phyloP scores from a whole-genome alignment of 2,329 filamentous ascomycete genomes.

The Epichloe hybrida region DNA sequence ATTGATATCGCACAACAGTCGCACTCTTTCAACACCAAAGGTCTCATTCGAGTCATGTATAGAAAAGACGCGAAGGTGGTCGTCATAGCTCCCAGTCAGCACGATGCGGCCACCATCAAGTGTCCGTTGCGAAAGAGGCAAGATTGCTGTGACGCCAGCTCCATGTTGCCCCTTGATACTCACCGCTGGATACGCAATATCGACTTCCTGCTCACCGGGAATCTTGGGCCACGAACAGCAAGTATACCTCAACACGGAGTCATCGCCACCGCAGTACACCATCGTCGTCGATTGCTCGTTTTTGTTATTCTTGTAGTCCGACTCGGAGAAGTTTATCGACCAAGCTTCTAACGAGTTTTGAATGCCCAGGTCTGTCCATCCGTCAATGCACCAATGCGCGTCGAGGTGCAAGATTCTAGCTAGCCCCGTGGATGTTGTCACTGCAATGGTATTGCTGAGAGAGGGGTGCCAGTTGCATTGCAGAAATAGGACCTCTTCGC shows the following conservation, averaged over 20 bases:
- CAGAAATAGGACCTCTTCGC: slow-evolving; percentile 50
- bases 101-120: slow-evolving; percentile 41
- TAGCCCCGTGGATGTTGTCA: slow-evolving; percentile 57
- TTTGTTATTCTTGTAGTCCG: slow-evolving; percentile 2
- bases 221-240: slow-evolving; percentile 17
- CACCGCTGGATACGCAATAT: slow-evolving; percentile 10
- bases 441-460: slow-evolving; percentile 40
- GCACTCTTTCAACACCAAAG: slow-evolving; percentile 28
- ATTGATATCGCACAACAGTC: slow-evolving; percentile 47
- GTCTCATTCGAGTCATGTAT: slow-evolving; percentile 28
- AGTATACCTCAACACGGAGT: slow-evolving; percentile 44
- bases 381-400: slow-evolving; percentile 24
- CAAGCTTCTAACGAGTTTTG: slow-evolving; percentile 56
- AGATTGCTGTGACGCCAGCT: slow-evolving; percentile 79
- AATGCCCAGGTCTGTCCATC: slow-evolving; percentile 25
- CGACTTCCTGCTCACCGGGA: slow-evolving; percentile 6
- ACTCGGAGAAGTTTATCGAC: slow-evolving; percentile 49
- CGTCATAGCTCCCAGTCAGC: slow-evolving; percentile 86
- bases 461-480: slow-evolving; percentile 62
- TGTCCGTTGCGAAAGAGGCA: slow-evolving; percentile 44
- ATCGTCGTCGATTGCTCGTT: slow-evolving; percentile 18
- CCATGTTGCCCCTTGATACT: slow-evolving; percentile 40
- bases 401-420: slow-evolving; percentile 43
- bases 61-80: slow-evolving; percentile 57
- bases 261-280: slow-evolving; percentile 63